A percentile compares a stretch with the other conserved stretches of the same genome.
Conservation (phyloP, 306 rosid genomes). For the Vigna trinervia region DNA sequence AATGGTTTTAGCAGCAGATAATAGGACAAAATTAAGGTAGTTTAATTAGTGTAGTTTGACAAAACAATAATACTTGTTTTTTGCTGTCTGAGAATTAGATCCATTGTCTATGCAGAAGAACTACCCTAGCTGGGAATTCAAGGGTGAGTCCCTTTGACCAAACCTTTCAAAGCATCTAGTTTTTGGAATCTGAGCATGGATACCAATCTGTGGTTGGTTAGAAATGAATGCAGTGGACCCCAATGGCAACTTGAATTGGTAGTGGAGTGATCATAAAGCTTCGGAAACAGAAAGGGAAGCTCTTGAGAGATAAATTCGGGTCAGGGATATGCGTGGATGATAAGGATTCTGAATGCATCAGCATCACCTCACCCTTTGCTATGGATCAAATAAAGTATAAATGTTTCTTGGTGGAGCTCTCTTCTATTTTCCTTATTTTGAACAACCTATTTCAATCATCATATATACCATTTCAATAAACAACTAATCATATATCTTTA, state of each 20-base stretch:
- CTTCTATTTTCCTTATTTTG: conserved; percentile 13
- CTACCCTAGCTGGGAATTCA: not conserved
- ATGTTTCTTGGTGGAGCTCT: not conserved
- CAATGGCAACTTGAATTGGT: conserved; percentile 46
- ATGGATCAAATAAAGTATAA: conserved; percentile 29
- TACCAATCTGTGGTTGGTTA: conserved; percentile 14
- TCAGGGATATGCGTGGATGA: conserved; percentile 54
- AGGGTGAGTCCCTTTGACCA: conserved; percentile 26
- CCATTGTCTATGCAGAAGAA: not conserved
- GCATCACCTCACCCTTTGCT: conserved; percentile 36
- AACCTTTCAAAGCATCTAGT: conserved; percentile 34
- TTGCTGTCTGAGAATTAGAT: not conserved
- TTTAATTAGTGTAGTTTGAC: not conserved
- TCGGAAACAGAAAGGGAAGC: conserved; percentile 48
- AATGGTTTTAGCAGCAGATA: not conserved
- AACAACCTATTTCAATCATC: not conserved
- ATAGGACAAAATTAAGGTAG: not conserved
- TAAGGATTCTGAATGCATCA: conserved; percentile 60
- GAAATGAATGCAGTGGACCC: conserved; percentile 41
- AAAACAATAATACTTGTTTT: not conserved
- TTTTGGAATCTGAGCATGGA: conserved; percentile 34
- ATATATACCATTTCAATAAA: not conserved
- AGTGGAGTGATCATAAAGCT: conserved; percentile 52
- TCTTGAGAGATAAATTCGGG: conserved; percentile 47
- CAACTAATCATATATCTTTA: not conserved